Conservation (phyloP, 345 rosid species). For the Linum trigynum region DNA sequence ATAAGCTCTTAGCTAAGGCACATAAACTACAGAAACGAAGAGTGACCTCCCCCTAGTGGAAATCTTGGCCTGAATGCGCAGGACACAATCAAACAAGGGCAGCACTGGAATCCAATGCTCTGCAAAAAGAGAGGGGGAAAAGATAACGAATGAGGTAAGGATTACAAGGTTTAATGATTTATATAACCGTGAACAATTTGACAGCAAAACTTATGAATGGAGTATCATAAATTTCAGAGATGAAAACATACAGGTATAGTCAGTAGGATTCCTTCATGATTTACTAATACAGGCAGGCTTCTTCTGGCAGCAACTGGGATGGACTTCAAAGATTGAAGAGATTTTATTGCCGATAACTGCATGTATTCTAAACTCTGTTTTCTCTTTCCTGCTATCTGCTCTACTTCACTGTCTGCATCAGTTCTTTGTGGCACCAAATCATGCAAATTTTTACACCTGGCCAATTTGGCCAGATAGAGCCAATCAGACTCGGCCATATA, state of each 20-base stretch:
- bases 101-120: slow-evolving; percentile 64
- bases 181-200: no score
- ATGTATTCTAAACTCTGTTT: slow-evolving; percentile 22
- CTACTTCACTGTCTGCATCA: not conserved
- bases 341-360: slow-evolving; percentile 38
- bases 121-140: slow-evolving; percentile 20
- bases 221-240: not conserved
- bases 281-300: slow-evolving; percentile 69
- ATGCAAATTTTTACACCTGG: slow-evolving; percentile 23
- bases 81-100: slow-evolving; percentile 46
- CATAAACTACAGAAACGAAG: slow-evolving; percentile 42
- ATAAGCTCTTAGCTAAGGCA: no score
- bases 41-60: slow-evolving; percentile 75
- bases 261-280: slow-evolving; percentile 39
- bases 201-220: no score
- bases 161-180: not conserved
- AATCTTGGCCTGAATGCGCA: slow-evolving; percentile 63
- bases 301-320: slow-evolving; percentile 63
- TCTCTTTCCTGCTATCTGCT: slow-evolving; percentile 13
- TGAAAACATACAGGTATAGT: slow-evolving; percentile 57
- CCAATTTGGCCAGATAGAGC: slow-evolving; percentile 65
- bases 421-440: slow-evolving; percentile 16
- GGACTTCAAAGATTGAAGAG: slow-evolving; percentile 43
- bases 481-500: slow-evolving; percentile 68
- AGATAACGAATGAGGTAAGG: not conserved